Evolutionary conservation across 306 rosid genomes (phyloP).

Genomic region (Gillenia trifoliata): DNA sequence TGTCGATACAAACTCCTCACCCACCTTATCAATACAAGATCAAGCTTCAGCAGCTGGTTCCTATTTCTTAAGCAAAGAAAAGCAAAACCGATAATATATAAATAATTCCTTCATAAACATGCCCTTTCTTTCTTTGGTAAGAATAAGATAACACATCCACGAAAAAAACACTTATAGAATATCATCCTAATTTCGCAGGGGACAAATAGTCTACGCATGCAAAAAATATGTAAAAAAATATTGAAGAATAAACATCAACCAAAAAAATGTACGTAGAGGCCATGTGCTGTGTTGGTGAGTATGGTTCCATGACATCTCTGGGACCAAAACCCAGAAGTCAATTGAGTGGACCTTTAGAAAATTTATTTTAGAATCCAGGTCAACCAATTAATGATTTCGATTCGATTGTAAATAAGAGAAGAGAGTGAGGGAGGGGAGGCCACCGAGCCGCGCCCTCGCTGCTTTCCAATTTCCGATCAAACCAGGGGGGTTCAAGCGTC

Average conservation of each 20-base stretch:
- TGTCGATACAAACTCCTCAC: constrained; percentile 27
- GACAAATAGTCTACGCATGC: background rate
- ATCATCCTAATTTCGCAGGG: background rate
- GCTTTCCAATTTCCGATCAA: too few relatives aligned
- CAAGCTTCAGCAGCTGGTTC: background rate
- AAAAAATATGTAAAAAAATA: background rate
- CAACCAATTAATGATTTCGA: too few relatives aligned
- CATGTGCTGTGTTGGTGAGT: constrained; percentile 25
- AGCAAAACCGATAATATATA: background rate
- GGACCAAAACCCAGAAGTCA: constrained; percentile 42
- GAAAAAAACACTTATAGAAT: background rate
- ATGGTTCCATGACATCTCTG: constrained; percentile 25
- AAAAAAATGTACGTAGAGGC: constrained; percentile 1
- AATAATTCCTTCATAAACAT: background rate
- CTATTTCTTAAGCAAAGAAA: background rate
- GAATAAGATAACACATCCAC: background rate
- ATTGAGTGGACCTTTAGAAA: constrained; percentile 28
- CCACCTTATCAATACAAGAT: constrained; percentile 14
- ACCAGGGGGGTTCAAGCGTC: too few relatives aligned
- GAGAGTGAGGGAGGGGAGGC: too few relatives aligned
- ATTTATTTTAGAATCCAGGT: constrained; percentile 11
- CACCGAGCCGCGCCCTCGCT: too few relatives aligned
- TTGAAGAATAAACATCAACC: background rate
- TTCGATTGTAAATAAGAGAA: too few relatives aligned
- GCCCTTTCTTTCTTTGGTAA: background rate